Conservation (phyloP, 2,329 filamentous ascomycete genomes). For the Colletotrichum lini region DNA sequence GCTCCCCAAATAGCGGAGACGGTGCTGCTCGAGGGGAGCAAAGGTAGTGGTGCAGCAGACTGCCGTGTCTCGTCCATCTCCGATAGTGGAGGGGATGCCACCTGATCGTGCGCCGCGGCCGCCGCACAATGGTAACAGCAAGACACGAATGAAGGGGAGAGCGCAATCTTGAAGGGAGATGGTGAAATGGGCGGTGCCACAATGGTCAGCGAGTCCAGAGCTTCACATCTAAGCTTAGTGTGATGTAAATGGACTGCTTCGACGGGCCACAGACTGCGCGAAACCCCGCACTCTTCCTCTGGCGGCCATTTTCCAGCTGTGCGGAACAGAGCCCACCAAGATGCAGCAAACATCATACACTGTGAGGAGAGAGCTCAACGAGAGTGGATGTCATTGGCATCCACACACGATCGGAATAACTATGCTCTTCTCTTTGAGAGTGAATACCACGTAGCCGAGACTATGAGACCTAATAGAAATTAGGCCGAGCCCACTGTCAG, state of each 20-base stretch:
- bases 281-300: slow-evolving; percentile 28
- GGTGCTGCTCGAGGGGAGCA: background rate
- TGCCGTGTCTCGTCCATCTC: slow-evolving; percentile 7
- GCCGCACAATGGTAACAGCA: slow-evolving; percentile 32
- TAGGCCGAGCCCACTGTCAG: no score
- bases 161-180: slow-evolving; percentile 30
- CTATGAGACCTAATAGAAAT: no score
- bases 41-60: slow-evolving; percentile 14
- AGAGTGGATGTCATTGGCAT: slow-evolving; percentile 12
- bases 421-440: no score
- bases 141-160: slow-evolving; percentile 5
- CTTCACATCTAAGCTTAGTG: background rate
- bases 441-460: no score
- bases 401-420: background rate
- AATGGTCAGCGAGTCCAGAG: slow-evolving; percentile 31
- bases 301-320: slow-evolving; percentile 30
- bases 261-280: slow-evolving; percentile 8
- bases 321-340: slow-evolving; percentile 26
- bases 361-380: slow-evolving; percentile 20
- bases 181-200: slow-evolving; percentile 28
- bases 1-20: slow-evolving; percentile 10
- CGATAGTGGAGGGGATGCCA: slow-evolving; percentile 22
- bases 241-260: background rate
- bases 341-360: slow-evolving; percentile 6
- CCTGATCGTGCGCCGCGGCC: slow-evolving; percentile 29